Conservation (phyloP, 106 monocot species). For the Dendrobium chrysotoxum region DNA sequence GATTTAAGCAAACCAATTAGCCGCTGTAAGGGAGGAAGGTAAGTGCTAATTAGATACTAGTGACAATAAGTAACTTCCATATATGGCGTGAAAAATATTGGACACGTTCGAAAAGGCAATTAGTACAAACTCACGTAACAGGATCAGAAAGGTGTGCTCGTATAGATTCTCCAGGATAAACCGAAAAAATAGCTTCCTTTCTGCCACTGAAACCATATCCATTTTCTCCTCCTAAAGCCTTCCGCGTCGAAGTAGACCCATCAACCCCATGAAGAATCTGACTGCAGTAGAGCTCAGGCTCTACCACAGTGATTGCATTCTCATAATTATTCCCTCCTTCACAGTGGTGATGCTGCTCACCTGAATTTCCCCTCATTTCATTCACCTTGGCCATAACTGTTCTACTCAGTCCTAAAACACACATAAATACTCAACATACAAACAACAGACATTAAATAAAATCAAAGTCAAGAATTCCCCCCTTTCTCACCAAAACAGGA, state of each 20-base stretch:
- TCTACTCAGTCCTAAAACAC: slow-evolving; percentile 26
- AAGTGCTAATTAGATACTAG: neutral
- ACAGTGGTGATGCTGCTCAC: slow-evolving; percentile 19
- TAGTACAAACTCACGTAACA: slow-evolving; percentile 52
- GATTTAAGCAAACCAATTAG: neutral
- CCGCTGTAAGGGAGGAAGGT: neutral
- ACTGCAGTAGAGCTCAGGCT: slow-evolving; percentile 25
- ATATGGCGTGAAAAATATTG: neutral
- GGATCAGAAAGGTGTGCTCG: slow-evolving; percentile 69
- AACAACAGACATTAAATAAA: neutral
- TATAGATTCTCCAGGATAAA: slow-evolving; percentile 40
- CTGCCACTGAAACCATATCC: slow-evolving; percentile 32
- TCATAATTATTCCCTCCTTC: slow-evolving; percentile 16
- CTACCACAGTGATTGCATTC: slow-evolving; percentile 26
- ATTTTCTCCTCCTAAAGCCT: slow-evolving; percentile 35
- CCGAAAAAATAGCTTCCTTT: slow-evolving; percentile 14
- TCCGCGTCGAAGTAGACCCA: slow-evolving; percentile 17
- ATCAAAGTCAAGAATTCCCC: neutral
- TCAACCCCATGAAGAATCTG: slow-evolving; percentile 25
- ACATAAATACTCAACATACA: neutral
- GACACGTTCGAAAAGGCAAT: neutral
- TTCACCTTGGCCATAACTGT: slow-evolving; percentile 14
- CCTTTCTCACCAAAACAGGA: slow-evolving; percentile 31
- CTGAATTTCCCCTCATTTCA: slow-evolving; percentile 8
- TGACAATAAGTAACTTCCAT: neutral